Conservation (phyloP, 2,329 filamentous ascomycete genomes). For the Fulvia fulva region DNA sequence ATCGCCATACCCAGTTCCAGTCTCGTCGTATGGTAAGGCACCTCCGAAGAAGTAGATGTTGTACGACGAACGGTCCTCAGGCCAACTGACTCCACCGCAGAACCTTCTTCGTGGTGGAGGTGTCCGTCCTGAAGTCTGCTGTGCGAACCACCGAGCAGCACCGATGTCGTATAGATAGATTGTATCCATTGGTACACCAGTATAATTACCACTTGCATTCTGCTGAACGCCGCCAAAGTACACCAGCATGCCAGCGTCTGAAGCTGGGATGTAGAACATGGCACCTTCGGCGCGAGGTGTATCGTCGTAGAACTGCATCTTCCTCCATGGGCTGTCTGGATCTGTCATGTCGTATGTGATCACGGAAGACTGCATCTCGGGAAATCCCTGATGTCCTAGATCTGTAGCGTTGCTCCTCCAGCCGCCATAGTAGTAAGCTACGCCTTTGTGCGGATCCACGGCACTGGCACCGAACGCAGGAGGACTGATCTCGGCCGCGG, state of each 20-base stretch:
- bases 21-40: slow-evolving; percentile 32
- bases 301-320: slow-evolving; percentile 41
- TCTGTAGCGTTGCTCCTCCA: slow-evolving; percentile 45
- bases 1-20: slow-evolving; percentile 56
- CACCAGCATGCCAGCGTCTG: slow-evolving; percentile 56
- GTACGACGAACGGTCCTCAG: slow-evolving; percentile 57
- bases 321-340: slow-evolving; percentile 45
- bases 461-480: slow-evolving; percentile 57
- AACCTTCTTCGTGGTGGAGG: slow-evolving; percentile 55
- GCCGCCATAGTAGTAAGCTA: slow-evolving; percentile 57
- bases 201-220: slow-evolving; percentile 41
- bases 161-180: slow-evolving; percentile 60
- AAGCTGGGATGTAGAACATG: slow-evolving; percentile 58
- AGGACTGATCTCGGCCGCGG: slow-evolving; percentile 30
- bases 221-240: slow-evolving; percentile 60
- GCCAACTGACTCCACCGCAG: slow-evolving; percentile 59
- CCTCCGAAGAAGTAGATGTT: slow-evolving; percentile 65
- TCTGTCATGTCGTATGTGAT: slow-evolving; percentile 55
- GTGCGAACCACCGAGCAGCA: slow-evolving; percentile 57
- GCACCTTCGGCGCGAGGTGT: slow-evolving; percentile 56
- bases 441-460: slow-evolving; percentile 41
- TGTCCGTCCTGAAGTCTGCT: slow-evolving; percentile 52
- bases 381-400: neutral
- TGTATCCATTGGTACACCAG: slow-evolving; percentile 36
- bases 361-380: slow-evolving; percentile 48